A percentile compares a stretch with the other conserved stretches of the same genome.
These are phyloP conservation scores for Xylaria flabelliformis DNA, from an alignment of 495 filamentous ascomycete genomes.

Conservation along the genomic window DNA sequence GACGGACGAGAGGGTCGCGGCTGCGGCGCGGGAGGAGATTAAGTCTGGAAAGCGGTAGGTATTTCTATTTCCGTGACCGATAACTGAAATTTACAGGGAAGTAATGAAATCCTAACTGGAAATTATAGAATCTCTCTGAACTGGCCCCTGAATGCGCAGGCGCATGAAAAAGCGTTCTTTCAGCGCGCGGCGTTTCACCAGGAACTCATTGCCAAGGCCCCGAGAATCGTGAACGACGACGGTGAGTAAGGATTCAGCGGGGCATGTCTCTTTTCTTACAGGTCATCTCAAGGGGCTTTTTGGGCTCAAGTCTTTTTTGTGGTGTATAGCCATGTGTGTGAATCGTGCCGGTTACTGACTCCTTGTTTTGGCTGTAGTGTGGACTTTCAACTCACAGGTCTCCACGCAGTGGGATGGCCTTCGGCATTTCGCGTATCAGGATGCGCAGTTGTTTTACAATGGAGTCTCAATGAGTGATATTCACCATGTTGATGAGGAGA, in stretches of 20 bases:
- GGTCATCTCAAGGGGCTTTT: neutral
- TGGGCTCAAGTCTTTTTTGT: too few species aligned
- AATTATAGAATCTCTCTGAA: constrained; percentile 50
- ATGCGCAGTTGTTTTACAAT: constrained; percentile 64
- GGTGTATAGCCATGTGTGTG: neutral
- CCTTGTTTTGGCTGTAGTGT: constrained; percentile 30
- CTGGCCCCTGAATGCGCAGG: constrained; percentile 52
- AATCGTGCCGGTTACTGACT: neutral
- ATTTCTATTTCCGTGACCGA: too few species aligned
- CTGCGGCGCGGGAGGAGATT: constrained; percentile 58
- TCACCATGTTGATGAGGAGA: constrained; percentile 42
- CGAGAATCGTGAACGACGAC: constrained; percentile 62
- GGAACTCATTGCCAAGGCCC: constrained; percentile 45
- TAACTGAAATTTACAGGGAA: neutral
- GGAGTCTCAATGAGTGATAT: constrained; percentile 65
- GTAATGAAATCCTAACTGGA: neutral
- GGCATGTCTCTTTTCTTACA: neutral
- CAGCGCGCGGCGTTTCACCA: constrained; percentile 49
- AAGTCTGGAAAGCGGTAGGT: constrained; percentile 49
- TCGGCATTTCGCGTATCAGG: constrained; percentile 59
- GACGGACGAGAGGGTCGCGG: constrained; percentile 49
- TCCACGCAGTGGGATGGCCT: constrained; percentile 54
- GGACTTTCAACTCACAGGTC: constrained; percentile 67
- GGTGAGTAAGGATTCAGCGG: neutral
- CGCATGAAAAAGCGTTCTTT: constrained; percentile 44